Conservation (phyloP, 306 rosid species). For the Vigna nakashimae region DNA sequence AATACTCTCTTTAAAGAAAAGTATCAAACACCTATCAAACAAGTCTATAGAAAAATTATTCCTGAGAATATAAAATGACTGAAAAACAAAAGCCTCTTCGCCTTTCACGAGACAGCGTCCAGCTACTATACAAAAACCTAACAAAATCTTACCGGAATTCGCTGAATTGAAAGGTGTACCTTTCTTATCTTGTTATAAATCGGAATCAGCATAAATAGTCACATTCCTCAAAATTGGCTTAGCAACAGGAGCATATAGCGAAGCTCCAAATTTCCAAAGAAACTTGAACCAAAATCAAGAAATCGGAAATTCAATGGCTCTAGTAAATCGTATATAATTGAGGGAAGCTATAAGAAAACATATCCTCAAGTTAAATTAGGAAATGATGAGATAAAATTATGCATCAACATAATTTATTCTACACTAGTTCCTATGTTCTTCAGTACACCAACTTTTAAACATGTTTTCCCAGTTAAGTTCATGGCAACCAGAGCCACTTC, state of each 20-base stretch:
- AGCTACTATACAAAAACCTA: too few species aligned
- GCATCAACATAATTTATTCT: constrained; percentile 44
- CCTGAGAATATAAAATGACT: too few species aligned
- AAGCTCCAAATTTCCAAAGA: constrained; percentile 4
- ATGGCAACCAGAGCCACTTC: constrained; percentile 34
- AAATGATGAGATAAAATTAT: not conserved
- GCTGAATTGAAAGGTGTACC: too few species aligned
- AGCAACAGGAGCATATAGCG: not conserved
- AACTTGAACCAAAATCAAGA: not conserved
- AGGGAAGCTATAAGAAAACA: not conserved
- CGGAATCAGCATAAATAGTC: not conserved
- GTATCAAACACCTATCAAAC: too few species aligned
- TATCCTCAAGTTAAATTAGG: not conserved
- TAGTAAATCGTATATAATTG: not conserved
- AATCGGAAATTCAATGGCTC: not conserved
- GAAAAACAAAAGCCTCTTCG: too few species aligned
- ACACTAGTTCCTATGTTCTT: constrained; percentile 41
- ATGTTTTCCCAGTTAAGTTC: constrained; percentile 35
- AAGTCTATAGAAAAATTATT: too few species aligned
- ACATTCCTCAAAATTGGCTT: not conserved
- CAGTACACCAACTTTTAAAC: constrained; percentile 36
- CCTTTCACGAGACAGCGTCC: too few species aligned
- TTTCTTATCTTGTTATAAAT: too few species aligned
- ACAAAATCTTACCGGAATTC: too few species aligned
- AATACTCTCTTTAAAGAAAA: too few species aligned